phyloP scores from a whole-genome alignment of 305 asterid species.

The Solanum hybrid region DNA sequence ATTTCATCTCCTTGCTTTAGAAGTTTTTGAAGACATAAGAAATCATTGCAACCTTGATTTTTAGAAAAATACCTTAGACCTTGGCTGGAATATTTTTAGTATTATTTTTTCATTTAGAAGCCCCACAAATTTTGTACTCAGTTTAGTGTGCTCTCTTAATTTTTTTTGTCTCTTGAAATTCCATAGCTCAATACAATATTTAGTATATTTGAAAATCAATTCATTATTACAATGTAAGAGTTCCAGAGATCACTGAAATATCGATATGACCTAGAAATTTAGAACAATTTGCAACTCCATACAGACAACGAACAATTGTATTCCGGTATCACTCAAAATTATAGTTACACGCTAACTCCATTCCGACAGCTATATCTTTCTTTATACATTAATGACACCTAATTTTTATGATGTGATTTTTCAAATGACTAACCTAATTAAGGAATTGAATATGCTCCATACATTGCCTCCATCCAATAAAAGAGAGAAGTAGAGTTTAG shows the following conservation, averaged over 20 bases:
- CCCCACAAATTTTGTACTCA: not conserved
- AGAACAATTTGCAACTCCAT: not conserved
- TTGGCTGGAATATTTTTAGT: not conserved
- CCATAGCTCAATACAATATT: not conserved
- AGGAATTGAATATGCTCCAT: not conserved
- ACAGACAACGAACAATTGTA: not conserved
- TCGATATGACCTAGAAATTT: too few relatives aligned
- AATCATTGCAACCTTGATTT: not conserved
- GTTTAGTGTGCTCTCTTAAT: not conserved
- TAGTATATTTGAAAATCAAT: too few relatives aligned
- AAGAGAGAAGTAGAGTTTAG: not conserved
- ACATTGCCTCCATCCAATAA: not conserved
- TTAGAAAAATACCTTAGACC: too few relatives aligned
- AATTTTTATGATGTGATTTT: not conserved
- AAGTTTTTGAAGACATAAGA: not conserved
- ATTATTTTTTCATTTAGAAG: too few relatives aligned
- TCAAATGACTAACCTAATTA: not conserved
- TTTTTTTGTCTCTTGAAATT: not conserved
- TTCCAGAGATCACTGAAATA: not conserved
- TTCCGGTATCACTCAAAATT: not conserved
- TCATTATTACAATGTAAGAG: not conserved
- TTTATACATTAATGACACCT: not conserved
- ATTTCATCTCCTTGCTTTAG: not conserved
- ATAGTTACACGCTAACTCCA: not conserved
- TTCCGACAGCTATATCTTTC: not conserved